Evolutionary conservation across 2,329 filamentous ascomycete species (phyloP), one percentile per base, ranked within the genome.

Genomic region (Aaosphaeria arxii): DNA sequence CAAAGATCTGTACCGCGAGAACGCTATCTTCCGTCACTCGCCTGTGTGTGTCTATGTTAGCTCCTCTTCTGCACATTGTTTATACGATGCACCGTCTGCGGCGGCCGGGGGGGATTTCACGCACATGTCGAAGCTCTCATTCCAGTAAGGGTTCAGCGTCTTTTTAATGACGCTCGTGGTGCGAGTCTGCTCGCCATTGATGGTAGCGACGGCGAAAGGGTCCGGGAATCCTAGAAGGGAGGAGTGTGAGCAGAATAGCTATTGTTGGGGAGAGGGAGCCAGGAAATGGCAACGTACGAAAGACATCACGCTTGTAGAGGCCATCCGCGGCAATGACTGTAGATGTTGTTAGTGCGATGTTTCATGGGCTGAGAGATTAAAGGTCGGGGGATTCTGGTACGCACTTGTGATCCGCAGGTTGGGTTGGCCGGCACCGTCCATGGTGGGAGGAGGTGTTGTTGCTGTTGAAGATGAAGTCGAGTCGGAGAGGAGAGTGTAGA

Each of bases 131-230:
- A 99, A 99, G 68, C 85, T 91, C 77, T 99, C 94, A 73, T 99
- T 99, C 94, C 94, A 99, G 72, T 99, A 99, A n/a, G 94, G 94
- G 72, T 96, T 97, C 72, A 99, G 77, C 7, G 94, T 97, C 75
- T 94, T 88, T 76, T 96, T 97, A 72, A 94, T 95, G 59, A 97
- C 94, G 35, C 87, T 87, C 7, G 94, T 99, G n/a, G 94, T 97
- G 74, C 91, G 90, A 49, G 94, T 99, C 77, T 99, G 94, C 74
- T 99, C 94, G 71, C 94, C 94, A 74, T 91, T 92, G 74, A 97
- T 85, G 49, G 94, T 99, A 61, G 91, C 92, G 57, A 99, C 94
- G 41, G 94, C 92, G 70, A 99, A 99, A 28, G 94, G 94, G 73
- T 99, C 94, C 50, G 94, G 94, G 60, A 97, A 96, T 69, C 92